A percentile compares a stretch with the other conserved stretches of the same genome.
Conservation (phyloP, 768 basidiomycete genomes). For the Russula virescens region DNA sequence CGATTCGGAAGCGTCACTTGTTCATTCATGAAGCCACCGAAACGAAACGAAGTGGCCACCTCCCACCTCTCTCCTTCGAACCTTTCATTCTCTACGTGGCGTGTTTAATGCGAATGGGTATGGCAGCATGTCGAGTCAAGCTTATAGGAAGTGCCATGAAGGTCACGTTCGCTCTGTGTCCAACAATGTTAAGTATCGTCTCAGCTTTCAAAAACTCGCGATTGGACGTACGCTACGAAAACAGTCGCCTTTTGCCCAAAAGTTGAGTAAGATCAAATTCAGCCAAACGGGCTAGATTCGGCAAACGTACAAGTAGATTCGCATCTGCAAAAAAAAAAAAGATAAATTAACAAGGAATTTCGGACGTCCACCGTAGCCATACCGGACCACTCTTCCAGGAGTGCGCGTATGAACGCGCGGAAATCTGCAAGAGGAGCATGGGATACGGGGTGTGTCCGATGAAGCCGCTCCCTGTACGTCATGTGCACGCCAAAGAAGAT, state of each 20-base stretch:
- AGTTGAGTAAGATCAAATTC: background rate
- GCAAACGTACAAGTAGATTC: conserved; percentile 9
- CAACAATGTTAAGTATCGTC: background rate
- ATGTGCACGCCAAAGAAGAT: conserved; percentile 5
- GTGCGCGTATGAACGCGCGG: conserved; percentile 1
- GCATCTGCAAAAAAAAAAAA: background rate
- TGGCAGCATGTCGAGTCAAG: background rate
- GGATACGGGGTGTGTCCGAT: conserved; percentile 4
- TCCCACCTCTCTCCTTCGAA: background rate
- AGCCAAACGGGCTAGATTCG: background rate
- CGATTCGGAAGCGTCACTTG: no score
- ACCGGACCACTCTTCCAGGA: conserved; percentile 9
- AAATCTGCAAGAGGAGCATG: conserved; percentile 1
- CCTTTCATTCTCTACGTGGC: background rate
- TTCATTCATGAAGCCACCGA: background rate
- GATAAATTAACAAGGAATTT: background rate
- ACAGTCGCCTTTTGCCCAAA: conserved; percentile 7
- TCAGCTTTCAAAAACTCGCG: background rate
- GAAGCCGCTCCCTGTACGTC: conserved; percentile 8
- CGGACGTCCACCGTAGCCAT: background rate
- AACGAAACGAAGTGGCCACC: background rate
- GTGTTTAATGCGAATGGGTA: background rate
- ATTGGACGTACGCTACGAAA: conserved; percentile 8
- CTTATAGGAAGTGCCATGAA: conserved; percentile 6
- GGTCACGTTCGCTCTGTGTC: conserved; percentile 6